These are phyloP conservation scores for Naganishia albida DNA, from an alignment of 1,284 basidiomycete species.

Conservation along the genomic window DNA sequence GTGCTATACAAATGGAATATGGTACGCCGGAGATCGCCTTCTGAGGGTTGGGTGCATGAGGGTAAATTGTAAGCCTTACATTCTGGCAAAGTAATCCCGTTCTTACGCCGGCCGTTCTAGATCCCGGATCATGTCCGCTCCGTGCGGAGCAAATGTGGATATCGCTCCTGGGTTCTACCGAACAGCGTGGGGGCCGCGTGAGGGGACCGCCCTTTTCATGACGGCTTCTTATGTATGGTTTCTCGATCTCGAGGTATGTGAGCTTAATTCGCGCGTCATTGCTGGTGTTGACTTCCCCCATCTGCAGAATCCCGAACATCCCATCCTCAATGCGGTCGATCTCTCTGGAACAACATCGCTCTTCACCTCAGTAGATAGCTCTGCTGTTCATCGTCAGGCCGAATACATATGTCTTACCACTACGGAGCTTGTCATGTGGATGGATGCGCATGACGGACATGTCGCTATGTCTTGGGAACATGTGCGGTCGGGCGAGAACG, in stretches of 20 bases:
- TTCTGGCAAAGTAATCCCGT: too few relatives aligned
- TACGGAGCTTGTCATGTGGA: conserved; percentile 20
- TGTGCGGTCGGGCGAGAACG: conserved; percentile 8
- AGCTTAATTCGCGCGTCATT: neutral
- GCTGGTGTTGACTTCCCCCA: too few relatives aligned
- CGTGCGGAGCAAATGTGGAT: neutral
- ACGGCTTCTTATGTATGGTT: conserved; percentile 10
- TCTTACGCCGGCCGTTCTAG: neutral
- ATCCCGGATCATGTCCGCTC: conserved; percentile 1
- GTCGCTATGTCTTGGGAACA: conserved; percentile 24
- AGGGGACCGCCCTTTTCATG: conserved; percentile 10
- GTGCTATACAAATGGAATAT: conserved; percentile 26
- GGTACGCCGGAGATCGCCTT: neutral
- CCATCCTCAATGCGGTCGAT: conserved; percentile 5
- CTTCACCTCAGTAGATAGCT: conserved; percentile 17
- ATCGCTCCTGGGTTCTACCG: conserved; percentile 17
- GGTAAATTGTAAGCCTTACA: conserved; percentile 15
- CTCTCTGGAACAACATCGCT: neutral
- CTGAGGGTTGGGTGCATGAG: conserved; percentile 1
- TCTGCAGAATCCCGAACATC: neutral
- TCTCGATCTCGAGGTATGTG: conserved; percentile 13
- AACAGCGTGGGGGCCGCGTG: conserved; percentile 17
- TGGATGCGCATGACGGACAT: conserved; percentile 16
- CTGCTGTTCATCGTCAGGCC: neutral
- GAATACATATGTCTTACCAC: conserved; percentile 13